Base-by-base conservation (phyloP, 371 early-diverging fungal species). In the Mucor saturninus region DNA sequence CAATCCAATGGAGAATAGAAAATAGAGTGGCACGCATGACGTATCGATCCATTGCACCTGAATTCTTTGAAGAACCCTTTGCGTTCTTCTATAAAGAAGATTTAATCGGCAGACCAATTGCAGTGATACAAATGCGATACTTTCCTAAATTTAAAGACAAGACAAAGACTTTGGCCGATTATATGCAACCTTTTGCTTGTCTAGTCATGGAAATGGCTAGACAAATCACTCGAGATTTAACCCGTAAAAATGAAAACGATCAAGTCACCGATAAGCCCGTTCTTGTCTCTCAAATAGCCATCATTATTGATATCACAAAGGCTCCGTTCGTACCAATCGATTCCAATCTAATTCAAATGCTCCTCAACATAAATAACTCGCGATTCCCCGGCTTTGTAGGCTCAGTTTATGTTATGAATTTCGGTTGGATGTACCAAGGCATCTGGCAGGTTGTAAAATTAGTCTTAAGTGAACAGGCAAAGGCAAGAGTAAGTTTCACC, bases 381-480 rank as follows among this genome's bases (percentile, higher is more conserved):
- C 49, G 74, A 14, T 80, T 72, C 42, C 80, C 80, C 2, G 77
- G 75, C 3, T 77, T 71, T 56, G 60, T 82, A 37, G 83, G 83
- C 1, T 75, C 80, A 9, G 74, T 82, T 8, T 76, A 76, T 63
- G 62, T 82, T 5, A 71, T 82, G 69, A 82, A 82, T 35, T 82
- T 82, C 57, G 83, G 83, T 0, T 82, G 83, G 83, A 82, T 79
- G 78, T 82, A 77, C 56, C 83, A 82, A 61, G 79, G 83, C 2
- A 54, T 82, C 31, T 82, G 83, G 83, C 83, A 82, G 46, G 80
- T 79, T 54, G 69, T 74, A 4, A 79, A 79, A 37, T 45, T 77
- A 38, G 53, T 82, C 10, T 49, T 82, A 32, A 76, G 62, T 26
- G 83, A 82, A 13, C 69, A 76, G 46, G 83, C 83, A 39, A 74